Conservation (phyloP, 495 filamentous ascomycete genomes). For the Aeminium ludgeri region DNA sequence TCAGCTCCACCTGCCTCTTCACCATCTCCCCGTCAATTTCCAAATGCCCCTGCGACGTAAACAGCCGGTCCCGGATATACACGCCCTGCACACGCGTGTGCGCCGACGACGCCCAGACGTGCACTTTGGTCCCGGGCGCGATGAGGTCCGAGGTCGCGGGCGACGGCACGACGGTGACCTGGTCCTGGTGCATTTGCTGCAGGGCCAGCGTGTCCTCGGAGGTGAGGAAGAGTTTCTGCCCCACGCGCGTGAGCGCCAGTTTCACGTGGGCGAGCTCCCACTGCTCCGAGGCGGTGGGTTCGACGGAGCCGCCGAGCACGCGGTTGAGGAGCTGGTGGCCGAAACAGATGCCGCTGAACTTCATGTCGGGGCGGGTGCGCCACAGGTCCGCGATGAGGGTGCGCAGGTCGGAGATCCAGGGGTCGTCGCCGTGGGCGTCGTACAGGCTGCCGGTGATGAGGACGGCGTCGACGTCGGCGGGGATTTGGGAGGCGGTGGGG, state of each 20-base stretch:
- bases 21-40: constrained; percentile 9
- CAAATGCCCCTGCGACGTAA: constrained; percentile 6
- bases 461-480: constrained; percentile 8
- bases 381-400: constrained; percentile 7
- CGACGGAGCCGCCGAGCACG: neutral
- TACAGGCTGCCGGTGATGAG: constrained; percentile 14
- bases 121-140: constrained; percentile 21
- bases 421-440: constrained; percentile 13
- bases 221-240: constrained; percentile 3
- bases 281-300: neutral
- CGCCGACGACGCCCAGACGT: constrained; percentile 20
- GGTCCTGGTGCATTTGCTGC: constrained; percentile 7
- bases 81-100: constrained; percentile 1
- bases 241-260: neutral
- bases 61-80: constrained; percentile 4
- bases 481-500: constrained; percentile 17
- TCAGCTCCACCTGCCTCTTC: constrained; percentile 10
- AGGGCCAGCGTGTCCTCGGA: neutral
- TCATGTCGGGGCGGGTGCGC: neutral
- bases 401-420: constrained; percentile 16
- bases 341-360: constrained; percentile 7
- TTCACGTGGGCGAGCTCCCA: constrained; percentile 13
- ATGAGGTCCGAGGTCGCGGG: constrained; percentile 1
- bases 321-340: constrained; percentile 6
- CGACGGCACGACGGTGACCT: constrained; percentile 1